Conservation (phyloP, 352 stramenopile genomes). For the Globisporangium orthogonon region DNA sequence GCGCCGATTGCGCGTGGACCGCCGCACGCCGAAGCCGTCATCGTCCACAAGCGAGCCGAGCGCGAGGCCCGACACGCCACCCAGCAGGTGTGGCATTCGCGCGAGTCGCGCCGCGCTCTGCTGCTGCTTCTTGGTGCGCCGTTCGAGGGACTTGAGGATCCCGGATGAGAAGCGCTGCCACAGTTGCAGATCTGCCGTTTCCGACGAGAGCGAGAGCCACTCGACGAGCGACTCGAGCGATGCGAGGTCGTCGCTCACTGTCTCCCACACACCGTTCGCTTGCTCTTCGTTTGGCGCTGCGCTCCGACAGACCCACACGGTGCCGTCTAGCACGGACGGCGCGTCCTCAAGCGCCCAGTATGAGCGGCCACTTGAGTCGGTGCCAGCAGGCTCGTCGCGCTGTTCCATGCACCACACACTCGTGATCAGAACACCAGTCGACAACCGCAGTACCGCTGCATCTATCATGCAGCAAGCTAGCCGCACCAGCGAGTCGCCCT, state of each 20-base stretch:
- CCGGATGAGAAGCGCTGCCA: constrained; percentile 37
- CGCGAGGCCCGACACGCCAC: constrained; percentile 18
- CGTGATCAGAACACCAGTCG: background rate
- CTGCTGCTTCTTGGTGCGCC: constrained; percentile 37
- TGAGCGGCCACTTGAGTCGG: constrained; percentile 32
- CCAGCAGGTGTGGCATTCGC: constrained; percentile 35
- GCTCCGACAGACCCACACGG: constrained; percentile 57
- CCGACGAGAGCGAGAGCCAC: constrained; percentile 40
- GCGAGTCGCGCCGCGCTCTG: constrained; percentile 34
- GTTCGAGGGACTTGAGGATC: constrained; percentile 42
- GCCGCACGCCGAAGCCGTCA: constrained; percentile 21
- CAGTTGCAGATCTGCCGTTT: constrained; percentile 43
- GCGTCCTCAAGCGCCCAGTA: constrained; percentile 67
- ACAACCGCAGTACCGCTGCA: background rate
- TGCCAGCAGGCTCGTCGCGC: constrained; percentile 42
- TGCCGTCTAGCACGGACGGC: constrained; percentile 38
- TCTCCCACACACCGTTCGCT: constrained; percentile 44
- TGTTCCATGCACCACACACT: constrained; percentile 9
- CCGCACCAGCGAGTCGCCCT: constrained; percentile 37
- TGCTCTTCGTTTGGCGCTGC: constrained; percentile 3
- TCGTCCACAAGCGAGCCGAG: constrained; percentile 19
- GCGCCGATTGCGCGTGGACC: constrained; percentile 36
- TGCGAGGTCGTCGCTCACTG: constrained; percentile 44
- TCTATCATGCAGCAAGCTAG: background rate
- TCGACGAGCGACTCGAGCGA: constrained; percentile 41